Percentiles rank a stretch among this genome's conserved stretches.
Evolutionary conservation across 2,329 filamentous ascomycete species (phyloP).

Genomic region (Alternaria sp.): DNA sequence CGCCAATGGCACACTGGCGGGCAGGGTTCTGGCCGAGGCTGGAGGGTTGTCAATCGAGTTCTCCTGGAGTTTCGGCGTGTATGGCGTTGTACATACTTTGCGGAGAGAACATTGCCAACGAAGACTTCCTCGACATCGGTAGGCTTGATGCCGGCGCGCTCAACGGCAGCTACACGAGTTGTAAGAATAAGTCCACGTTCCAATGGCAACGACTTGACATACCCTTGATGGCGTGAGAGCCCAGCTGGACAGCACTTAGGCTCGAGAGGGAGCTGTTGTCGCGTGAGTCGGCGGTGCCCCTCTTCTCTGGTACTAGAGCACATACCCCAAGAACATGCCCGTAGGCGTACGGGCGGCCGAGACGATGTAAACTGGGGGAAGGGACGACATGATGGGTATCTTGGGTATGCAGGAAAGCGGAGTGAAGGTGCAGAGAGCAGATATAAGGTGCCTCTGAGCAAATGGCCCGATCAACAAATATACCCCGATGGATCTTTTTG

Average conservation of each 20-base stretch:
- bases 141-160: constrained; percentile 85
- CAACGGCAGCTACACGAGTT: constrained; percentile 68
- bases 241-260: constrained; percentile 84
- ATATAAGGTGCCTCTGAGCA: neutral
- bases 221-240: constrained; percentile 93
- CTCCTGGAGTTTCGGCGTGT: neutral
- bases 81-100: constrained; percentile 70
- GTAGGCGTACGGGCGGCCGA: constrained; percentile 89
- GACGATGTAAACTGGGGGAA: constrained; percentile 94
- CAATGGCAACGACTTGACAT: constrained; percentile 30
- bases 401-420: constrained; percentile 5
- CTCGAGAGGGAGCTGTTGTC: constrained; percentile 79
- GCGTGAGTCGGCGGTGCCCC: constrained; percentile 34
- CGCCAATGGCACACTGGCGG: constrained; percentile 88
- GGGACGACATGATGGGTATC: constrained; percentile 70
- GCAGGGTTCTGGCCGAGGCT: constrained; percentile 96
- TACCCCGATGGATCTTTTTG: constrained; percentile 20
- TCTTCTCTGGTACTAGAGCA: constrained; percentile 20
- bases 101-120: constrained; percentile 97
- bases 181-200: constrained; percentile 22
- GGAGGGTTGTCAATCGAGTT: constrained; percentile 15
- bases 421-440: constrained; percentile 8
- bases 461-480: neutral
- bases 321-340: constrained; percentile 92
- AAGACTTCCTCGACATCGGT: constrained; percentile 95